These are phyloP conservation scores for Thermochaetoides thermophila DNA, from an alignment of 495 filamentous ascomycete species.

Conservation along the genomic window DNA sequence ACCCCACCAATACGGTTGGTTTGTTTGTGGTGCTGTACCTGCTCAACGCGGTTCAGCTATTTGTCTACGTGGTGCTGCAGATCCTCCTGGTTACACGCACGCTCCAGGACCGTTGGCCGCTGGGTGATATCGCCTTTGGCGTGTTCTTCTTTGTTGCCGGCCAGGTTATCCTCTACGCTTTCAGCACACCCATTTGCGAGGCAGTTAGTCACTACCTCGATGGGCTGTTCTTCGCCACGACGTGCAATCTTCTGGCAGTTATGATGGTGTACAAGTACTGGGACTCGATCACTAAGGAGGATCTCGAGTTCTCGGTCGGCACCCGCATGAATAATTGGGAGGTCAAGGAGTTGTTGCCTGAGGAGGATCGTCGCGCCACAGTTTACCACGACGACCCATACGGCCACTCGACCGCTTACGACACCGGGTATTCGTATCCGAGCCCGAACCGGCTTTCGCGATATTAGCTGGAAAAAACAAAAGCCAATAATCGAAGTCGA, in stretches of 20 bases:
- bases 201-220: conserved; percentile 85
- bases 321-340: conserved; percentile 95
- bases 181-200: conserved; percentile 74
- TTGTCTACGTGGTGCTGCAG: conserved; percentile 80
- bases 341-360: conserved; percentile 84
- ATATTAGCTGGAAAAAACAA: no score
- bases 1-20: conserved; percentile 71
- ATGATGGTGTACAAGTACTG: conserved; percentile 99
- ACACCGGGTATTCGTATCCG: conserved; percentile 28
- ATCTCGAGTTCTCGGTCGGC: conserved; percentile 95
- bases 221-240: conserved; percentile 85
- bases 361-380: conserved; percentile 70
- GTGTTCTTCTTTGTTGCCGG: conserved; percentile 84
- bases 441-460: conserved; percentile 24
- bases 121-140: conserved; percentile 87
- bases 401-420: conserved; percentile 27
- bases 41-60: conserved; percentile 70
- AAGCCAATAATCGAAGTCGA: no score
- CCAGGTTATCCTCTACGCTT: conserved; percentile 83
- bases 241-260: conserved; percentile 84
- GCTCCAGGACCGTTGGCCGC: conserved; percentile 86
- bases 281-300: conserved; percentile 98
- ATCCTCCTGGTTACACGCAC: conserved; percentile 78
- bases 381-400: conserved; percentile 55
- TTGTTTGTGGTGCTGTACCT: conserved; percentile 90